These are phyloP conservation scores for Pseudogymnoascus sp. DNA, from an alignment of 2,329 filamentous ascomycete genomes.

Conservation along the genomic window DNA sequence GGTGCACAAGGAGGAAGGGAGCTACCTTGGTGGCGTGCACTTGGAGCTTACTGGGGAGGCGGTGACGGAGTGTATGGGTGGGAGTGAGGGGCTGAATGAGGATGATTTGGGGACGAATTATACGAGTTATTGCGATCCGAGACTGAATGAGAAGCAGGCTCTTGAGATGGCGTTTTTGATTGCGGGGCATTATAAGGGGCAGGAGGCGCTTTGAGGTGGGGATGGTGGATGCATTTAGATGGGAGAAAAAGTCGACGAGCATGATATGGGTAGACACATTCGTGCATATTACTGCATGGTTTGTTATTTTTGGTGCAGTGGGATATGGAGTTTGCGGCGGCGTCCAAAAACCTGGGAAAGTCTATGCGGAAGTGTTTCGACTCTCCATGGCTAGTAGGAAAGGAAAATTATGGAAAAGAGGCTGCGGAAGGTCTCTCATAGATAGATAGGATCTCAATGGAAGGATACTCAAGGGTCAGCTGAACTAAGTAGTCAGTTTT, in stretches of 20 bases:
- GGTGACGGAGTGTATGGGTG: slow-evolving; percentile 92
- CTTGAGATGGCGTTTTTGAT: slow-evolving; percentile 91
- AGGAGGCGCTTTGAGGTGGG: slow-evolving; percentile 17
- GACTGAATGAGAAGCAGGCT: slow-evolving; percentile 96
- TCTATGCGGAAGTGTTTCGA: background rate
- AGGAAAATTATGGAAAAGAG: background rate
- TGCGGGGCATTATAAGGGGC: slow-evolving; percentile 66
- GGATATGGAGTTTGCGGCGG: background rate
- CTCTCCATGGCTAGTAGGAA: background rate
- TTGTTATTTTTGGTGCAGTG: background rate
- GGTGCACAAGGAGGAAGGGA: slow-evolving; percentile 77
- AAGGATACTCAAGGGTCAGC: background rate
- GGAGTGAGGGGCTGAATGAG: slow-evolving; percentile 78
- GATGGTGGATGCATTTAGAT: background rate
- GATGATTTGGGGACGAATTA: slow-evolving; percentile 87
- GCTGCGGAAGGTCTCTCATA: background rate
- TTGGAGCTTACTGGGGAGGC: slow-evolving; percentile 92
- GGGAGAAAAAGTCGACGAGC: background rate
- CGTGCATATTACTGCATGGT: background rate
- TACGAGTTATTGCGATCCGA: slow-evolving; percentile 90
- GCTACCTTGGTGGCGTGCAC: slow-evolving; percentile 88
- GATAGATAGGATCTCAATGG: background rate
- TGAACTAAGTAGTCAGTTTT: background rate
- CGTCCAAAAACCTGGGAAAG: background rate
- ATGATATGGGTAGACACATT: background rate